phyloP scores from a whole-genome alignment of 2,329 filamentous ascomycete species.

The Penicillium thymicola region DNA sequence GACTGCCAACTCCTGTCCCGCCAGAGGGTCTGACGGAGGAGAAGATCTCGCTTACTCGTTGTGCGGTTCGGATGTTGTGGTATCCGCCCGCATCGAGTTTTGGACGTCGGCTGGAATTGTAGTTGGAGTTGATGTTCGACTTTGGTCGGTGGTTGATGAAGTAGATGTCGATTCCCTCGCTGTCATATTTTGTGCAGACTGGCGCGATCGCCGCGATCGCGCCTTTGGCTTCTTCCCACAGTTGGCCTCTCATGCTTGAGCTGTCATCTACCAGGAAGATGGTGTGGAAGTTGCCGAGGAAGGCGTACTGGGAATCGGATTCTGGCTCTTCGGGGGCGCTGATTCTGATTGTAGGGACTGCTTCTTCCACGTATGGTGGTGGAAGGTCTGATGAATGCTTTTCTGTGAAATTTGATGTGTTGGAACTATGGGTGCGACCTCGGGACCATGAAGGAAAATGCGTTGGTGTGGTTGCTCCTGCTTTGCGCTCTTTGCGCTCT shows the following conservation, averaged over 20 bases:
- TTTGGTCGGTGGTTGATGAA: slow-evolving; percentile 69
- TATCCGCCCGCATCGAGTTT: slow-evolving; percentile 52
- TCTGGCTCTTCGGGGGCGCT: slow-evolving; percentile 45
- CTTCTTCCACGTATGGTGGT: slow-evolving; percentile 38
- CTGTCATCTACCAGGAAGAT: slow-evolving; percentile 90
- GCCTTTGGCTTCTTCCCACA: slow-evolving; percentile 70
- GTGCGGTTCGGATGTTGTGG: slow-evolving; percentile 58
- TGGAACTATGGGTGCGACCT: background rate
- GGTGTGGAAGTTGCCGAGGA: slow-evolving; percentile 78
- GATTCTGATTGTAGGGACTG: slow-evolving; percentile 23
- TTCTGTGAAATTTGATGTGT: background rate
- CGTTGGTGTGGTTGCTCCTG: background rate
- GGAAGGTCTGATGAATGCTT: background rate
- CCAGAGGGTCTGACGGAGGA: slow-evolving; percentile 60
- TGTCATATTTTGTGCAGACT: slow-evolving; percentile 75
- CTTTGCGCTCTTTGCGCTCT: background rate
- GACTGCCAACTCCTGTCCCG: slow-evolving; percentile 70
- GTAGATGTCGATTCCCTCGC: slow-evolving; percentile 84
- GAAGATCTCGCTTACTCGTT: slow-evolving; percentile 67
- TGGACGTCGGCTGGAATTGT: slow-evolving; percentile 35
- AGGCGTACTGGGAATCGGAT: slow-evolving; percentile 57
- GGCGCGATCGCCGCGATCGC: slow-evolving; percentile 73
- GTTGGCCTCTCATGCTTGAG: slow-evolving; percentile 74
- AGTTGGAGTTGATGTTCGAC: background rate
- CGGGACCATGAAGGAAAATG: background rate